Conservation (phyloP, 164 flowering plant genomes). For the Echeveria elegans region DNA sequence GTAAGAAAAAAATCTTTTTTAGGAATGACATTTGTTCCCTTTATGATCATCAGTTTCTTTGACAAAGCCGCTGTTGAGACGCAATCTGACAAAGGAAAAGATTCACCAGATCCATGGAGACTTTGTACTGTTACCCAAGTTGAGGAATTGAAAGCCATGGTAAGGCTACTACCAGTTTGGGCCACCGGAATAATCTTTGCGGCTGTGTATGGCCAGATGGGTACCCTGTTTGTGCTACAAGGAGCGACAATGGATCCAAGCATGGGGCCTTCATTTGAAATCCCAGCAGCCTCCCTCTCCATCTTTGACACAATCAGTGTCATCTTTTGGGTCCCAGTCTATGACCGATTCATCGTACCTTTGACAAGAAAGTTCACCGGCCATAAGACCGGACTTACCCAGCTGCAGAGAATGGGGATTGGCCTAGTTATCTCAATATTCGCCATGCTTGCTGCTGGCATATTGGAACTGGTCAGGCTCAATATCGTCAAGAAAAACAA, state of each 20-base stretch:
- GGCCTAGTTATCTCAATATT: slow-evolving; percentile 62
- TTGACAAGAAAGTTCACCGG: slow-evolving; percentile 41
- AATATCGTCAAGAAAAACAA: slow-evolving; percentile 27
- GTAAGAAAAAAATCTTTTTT: background rate
- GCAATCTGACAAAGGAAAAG: slow-evolving; percentile 29
- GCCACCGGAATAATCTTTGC: slow-evolving; percentile 54
- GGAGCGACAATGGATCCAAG: slow-evolving; percentile 40
- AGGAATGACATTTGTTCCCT: background rate
- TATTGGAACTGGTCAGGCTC: slow-evolving; percentile 42
- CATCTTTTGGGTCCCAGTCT: slow-evolving; percentile 50
- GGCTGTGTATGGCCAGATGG: slow-evolving; percentile 51
- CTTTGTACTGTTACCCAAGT: slow-evolving; percentile 70
- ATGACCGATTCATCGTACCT: slow-evolving; percentile 49
- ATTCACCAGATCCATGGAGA: slow-evolving; percentile 37
- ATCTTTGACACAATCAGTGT: slow-evolving; percentile 58
- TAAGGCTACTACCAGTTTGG: slow-evolving; percentile 58
- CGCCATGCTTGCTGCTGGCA: slow-evolving; percentile 42
- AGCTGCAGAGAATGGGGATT: slow-evolving; percentile 60
- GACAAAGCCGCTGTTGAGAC: slow-evolving; percentile 62
- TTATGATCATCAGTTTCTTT: slow-evolving; percentile 39
- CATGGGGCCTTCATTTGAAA: slow-evolving; percentile 32
- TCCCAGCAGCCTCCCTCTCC: slow-evolving; percentile 53
- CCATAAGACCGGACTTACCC: slow-evolving; percentile 52
- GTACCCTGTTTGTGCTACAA: slow-evolving; percentile 46
- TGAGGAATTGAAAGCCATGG: slow-evolving; percentile 56